Base-by-base conservation (phyloP, 23 red algal genomes). In the Gracilaria gracilis region DNA sequence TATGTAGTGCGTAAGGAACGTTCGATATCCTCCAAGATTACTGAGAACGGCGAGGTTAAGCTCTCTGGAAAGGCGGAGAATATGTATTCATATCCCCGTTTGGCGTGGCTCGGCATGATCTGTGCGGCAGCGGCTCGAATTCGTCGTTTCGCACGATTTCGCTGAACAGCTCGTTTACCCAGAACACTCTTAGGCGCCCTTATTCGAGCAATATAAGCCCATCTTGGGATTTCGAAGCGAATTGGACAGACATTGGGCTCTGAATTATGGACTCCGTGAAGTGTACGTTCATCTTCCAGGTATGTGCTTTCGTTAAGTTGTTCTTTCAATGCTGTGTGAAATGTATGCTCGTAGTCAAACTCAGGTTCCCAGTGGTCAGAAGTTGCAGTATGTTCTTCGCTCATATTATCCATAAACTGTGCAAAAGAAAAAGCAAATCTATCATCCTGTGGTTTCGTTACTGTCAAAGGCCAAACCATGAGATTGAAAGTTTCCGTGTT, bases 131-230 rank as follows among this genome's bases (percentile, higher is more conserved):
- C 90, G 27, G 80, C 90, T 2, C 79, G 64, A 46, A 93, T 86
- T 28, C 90, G 79, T 47, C 90, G 32, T 55, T 86, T 78, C 19
- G 65, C 90, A 4, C 80, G 65, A 66, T 86, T 86, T n/a, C 90
- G 80, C 37, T 79, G 80, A 19, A 93, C 81, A 6, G 90, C 90
- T 9, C 80, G 61, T 67, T 93, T 93, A 13, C 90, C 90, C 38
- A 80, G 12, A n/a, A 70, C 50, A 32, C 28, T 34, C 39, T 93
- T 93, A 20, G 79, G 38, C 9, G 71, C 69, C 36, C 80, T 59
- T n/a, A 86, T n/a, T 29, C 73, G 61, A 8, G 75, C 80, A 20
- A 93, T 47, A 24, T 93, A 93, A 47, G 90, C 90, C 90, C 90
- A 93, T 11, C 17, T 51, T 2, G 80, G 71, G 15, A 86, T 64